Conservation (phyloP, 192 early-diverging fungal genomes). For the Entomortierella lignicola region DNA sequence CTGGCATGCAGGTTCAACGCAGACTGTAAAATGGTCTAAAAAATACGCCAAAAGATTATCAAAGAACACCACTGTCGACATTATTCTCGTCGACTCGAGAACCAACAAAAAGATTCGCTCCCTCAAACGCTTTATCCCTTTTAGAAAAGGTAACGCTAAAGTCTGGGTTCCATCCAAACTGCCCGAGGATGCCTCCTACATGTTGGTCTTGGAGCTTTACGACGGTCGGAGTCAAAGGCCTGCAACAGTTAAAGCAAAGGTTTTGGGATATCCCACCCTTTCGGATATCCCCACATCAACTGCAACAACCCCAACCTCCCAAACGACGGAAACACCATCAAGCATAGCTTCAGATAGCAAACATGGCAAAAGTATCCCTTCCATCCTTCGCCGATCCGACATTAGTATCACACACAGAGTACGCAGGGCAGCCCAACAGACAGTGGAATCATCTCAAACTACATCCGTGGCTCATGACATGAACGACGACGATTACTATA, state of each 20-base stretch:
- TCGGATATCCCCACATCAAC: too few species aligned
- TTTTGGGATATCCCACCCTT: background rate
- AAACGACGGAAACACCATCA: background rate
- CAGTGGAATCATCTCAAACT: background rate
- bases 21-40: constrained; percentile 38
- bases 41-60: constrained; percentile 26
- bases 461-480: background rate
- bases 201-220: constrained; percentile 30
- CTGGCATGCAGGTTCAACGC: constrained; percentile 38
- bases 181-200: constrained; percentile 5
- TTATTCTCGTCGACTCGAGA: constrained; percentile 27
- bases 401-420: constrained; percentile 19
- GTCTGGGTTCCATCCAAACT: constrained; percentile 31
- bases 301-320: background rate
- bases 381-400: constrained; percentile 32
- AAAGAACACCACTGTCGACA: constrained; percentile 43
- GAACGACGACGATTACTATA: constrained; percentile 17
- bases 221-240: constrained; percentile 14
- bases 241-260: constrained; percentile 11
- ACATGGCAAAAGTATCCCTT: constrained; percentile 7
- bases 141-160: constrained; percentile 15
- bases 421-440: background rate
- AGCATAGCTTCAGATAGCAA: constrained; percentile 3
- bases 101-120: constrained; percentile 29
- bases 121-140: constrained; percentile 36